Evolutionary conservation across 2,329 filamentous ascomycete species (phyloP).

Genomic region (Amauroascus verrucosus): DNA sequence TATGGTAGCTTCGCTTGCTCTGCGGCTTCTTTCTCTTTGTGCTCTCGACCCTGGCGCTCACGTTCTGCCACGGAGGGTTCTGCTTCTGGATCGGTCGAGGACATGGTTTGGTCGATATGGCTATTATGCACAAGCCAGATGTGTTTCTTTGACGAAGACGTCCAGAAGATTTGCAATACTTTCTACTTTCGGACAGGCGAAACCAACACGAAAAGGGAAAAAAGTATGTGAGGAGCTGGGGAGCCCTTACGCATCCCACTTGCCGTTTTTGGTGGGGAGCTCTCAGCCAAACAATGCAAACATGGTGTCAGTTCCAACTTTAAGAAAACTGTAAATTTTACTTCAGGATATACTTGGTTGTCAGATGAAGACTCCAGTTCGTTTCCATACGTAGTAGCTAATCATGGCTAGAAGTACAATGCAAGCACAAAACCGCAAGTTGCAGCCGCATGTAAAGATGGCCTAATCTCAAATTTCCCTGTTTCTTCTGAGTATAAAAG

Average conservation of each 20-base stretch:
- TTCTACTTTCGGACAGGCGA: too few relatives aligned
- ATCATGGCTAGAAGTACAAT: constrained; percentile 1
- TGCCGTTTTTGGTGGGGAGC: constrained; percentile 3
- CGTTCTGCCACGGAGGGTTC: constrained; percentile 37
- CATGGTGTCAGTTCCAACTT: too few relatives aligned
- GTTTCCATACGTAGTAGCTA: not conserved
- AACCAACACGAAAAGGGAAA: too few relatives aligned
- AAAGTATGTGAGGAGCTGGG: too few relatives aligned
- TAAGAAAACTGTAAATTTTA: too few relatives aligned
- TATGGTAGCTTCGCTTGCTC: constrained; percentile 91
- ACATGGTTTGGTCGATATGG: constrained; percentile 19
- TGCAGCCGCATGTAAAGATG: not conserved
- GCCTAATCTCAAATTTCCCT: not conserved
- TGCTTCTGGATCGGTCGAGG: constrained; percentile 21
- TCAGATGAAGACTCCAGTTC: not conserved
- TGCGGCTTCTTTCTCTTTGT: constrained; percentile 61
- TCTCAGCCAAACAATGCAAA: constrained; percentile 8
- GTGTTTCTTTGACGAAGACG: too few relatives aligned
- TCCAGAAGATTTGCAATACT: too few relatives aligned
- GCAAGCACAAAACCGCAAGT: not conserved
- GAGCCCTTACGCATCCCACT: not conserved
- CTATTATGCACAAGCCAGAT: not conserved
- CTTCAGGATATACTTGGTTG: too few relatives aligned
- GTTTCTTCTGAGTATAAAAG: not conserved
- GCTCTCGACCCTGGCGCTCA: constrained; percentile 44